phyloP scores from a whole-genome alignment of 1,284 basidiomycete genomes.

The Sphaerobolus stellatus region DNA sequence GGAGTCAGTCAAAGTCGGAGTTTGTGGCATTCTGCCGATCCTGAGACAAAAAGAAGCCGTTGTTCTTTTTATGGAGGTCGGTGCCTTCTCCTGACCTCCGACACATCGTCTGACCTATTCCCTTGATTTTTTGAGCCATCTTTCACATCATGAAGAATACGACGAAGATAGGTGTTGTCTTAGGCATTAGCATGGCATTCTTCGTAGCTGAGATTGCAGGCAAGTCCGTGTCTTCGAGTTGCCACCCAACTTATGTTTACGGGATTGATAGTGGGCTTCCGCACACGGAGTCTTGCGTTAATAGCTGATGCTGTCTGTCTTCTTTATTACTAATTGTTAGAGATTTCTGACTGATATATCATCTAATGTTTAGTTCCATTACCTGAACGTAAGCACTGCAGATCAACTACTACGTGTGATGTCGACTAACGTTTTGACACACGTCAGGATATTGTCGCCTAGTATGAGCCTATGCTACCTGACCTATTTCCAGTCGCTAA shows the following conservation, averaged over 20 bases:
- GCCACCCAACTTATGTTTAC: background rate
- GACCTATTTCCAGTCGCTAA: background rate
- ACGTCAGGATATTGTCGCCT: constrained; percentile 41
- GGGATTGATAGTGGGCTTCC: constrained; percentile 44
- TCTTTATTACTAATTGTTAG: too few relatives aligned
- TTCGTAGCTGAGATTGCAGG: constrained; percentile 46
- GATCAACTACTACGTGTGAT: background rate
- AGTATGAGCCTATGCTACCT: constrained; percentile 29
- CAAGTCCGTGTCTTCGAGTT: constrained; percentile 19
- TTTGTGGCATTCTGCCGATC: too few relatives aligned
- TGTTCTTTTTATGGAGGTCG: too few relatives aligned
- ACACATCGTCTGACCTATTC: too few relatives aligned
- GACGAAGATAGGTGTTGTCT: constrained; percentile 42
- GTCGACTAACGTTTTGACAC: background rate
- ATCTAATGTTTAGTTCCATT: constrained; percentile 42
- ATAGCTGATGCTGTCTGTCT: constrained; percentile 48
- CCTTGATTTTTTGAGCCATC: too few relatives aligned
- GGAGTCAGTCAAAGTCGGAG: too few relatives aligned
- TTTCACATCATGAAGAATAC: constrained; percentile 42
- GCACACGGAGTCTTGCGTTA: constrained; percentile 47
- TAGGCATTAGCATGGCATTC: constrained; percentile 43
- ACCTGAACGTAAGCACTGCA: constrained; percentile 40
- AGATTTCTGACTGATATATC: background rate
- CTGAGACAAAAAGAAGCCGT: too few relatives aligned
- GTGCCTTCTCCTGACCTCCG: too few relatives aligned